These are phyloP conservation scores for Theileria parva DNA, from an alignment of 169 alveolate genomes.

Conservation along the genomic window DNA sequence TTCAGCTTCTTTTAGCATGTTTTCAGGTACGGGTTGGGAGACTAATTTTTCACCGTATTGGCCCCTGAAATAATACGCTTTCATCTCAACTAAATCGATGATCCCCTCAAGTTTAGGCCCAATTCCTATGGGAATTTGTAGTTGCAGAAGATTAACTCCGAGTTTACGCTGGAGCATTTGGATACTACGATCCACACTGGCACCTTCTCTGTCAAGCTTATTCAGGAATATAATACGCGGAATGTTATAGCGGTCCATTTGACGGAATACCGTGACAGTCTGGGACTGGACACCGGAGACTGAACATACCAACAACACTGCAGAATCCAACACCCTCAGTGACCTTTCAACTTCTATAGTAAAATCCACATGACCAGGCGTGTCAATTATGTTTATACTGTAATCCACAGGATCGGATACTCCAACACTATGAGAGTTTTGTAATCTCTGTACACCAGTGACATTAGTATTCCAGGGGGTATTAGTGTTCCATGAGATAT, in stretches of 20 bases:
- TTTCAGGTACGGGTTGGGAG: conserved; percentile 81
- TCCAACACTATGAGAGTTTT: too few relatives aligned
- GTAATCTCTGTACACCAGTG: too few relatives aligned
- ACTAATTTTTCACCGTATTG: conserved; percentile 78
- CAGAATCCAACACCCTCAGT: conserved; percentile 95
- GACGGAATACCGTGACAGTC: conserved; percentile 95
- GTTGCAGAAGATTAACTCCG: conserved; percentile 69
- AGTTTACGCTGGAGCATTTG: conserved; percentile 85
- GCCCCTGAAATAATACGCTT: conserved; percentile 88
- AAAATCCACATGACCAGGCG: conserved; percentile 99
- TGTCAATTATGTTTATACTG: conserved; percentile 93
- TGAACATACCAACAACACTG: conserved; percentile 91
- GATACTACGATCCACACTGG: conserved; percentile 88
- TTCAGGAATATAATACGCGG: conserved; percentile 92
- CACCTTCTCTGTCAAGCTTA: conserved; percentile 96
- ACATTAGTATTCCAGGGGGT: too few relatives aligned
- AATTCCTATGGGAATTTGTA: conserved; percentile 86
- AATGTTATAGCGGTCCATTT: conserved; percentile 92
- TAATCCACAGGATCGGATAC: conserved; percentile 24
- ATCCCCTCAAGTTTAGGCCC: conserved; percentile 88
- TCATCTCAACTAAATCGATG: conserved; percentile 81
- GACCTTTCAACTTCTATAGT: conserved; percentile 97
- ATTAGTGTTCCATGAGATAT: too few relatives aligned
- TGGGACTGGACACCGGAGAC: conserved; percentile 96
- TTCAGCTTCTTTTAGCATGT: conserved; percentile 20